These are phyloP conservation scores for Neurospora intermedia DNA, from an alignment of 495 filamentous ascomycete genomes.

Conservation along the genomic window DNA sequence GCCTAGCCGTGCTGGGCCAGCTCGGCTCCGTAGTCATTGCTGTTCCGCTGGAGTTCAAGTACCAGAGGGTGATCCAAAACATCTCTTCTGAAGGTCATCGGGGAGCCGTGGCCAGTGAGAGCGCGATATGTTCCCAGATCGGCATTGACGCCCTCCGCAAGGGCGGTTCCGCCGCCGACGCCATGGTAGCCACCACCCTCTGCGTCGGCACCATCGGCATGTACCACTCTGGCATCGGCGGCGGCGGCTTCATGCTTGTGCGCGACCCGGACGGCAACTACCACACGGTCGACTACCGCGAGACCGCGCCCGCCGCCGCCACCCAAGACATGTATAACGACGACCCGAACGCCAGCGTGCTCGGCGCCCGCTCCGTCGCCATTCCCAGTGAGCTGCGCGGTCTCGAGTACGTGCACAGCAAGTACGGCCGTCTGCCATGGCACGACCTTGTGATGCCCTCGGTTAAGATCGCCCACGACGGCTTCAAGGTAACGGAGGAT, in stretches of 20 bases:
- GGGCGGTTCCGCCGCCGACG: slow-evolving; percentile 70
- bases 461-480: slow-evolving; percentile 60
- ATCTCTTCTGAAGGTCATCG: slow-evolving; percentile 7
- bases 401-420: slow-evolving; percentile 60
- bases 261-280: slow-evolving; percentile 51
- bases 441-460: slow-evolving; percentile 54
- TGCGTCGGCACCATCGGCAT: slow-evolving; percentile 75
- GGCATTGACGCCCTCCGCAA: slow-evolving; percentile 58
- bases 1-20: slow-evolving; percentile 1
- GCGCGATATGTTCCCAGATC: slow-evolving; percentile 60
- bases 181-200: slow-evolving; percentile 59
- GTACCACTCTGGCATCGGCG: slow-evolving; percentile 82
- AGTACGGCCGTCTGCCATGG: slow-evolving; percentile 40
- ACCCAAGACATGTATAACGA: slow-evolving; percentile 66
- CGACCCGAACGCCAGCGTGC: slow-evolving; percentile 25
- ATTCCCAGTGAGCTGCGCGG: slow-evolving; percentile 78
- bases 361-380: slow-evolving; percentile 40
- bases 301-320: slow-evolving; percentile 70
- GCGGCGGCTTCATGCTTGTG: slow-evolving; percentile 81
- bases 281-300: slow-evolving; percentile 76
- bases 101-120: slow-evolving; percentile 77
- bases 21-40: slow-evolving; percentile 1
- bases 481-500: slow-evolving; percentile 60
- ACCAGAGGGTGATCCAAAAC: not conserved
- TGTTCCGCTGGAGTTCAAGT: not conserved